phyloP scores from a whole-genome alignment of 148 eudicot species.

The Diospyros kaki region DNA sequence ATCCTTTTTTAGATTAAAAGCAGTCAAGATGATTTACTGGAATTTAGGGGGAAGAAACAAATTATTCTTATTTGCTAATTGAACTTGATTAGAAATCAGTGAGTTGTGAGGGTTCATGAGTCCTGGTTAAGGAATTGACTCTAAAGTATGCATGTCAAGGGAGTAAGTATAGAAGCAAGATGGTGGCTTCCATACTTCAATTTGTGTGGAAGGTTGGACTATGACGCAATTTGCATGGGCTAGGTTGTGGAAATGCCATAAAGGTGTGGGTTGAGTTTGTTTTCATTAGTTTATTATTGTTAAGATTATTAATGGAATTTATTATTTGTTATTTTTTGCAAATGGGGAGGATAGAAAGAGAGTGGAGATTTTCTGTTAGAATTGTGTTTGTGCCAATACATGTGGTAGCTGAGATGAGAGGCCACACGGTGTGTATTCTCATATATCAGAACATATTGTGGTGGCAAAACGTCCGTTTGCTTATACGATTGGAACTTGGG shows the following conservation, averaged over 20 bases:
- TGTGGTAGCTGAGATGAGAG: neutral
- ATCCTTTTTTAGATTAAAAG: neutral
- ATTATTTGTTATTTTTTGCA: neutral
- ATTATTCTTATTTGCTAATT: neutral
- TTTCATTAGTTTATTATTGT: too few relatives aligned
- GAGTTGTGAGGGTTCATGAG: neutral
- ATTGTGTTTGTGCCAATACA: neutral
- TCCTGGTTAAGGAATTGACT: neutral
- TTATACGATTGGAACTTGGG: too few relatives aligned
- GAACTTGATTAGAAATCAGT: neutral
- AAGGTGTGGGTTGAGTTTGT: neutral
- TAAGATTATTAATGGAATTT: too few relatives aligned
- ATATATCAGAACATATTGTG: too few relatives aligned
- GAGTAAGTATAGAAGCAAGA: neutral
- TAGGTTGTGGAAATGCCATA: neutral
- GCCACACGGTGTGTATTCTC: too few relatives aligned
- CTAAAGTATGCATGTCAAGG: neutral
- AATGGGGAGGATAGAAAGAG: neutral
- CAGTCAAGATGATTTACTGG: neutral
- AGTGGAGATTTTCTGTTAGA: neutral
- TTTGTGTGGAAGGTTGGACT: neutral
- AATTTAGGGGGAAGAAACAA: neutral
- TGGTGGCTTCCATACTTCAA: neutral
- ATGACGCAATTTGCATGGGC: too few relatives aligned
- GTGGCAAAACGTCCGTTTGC: too few relatives aligned